Conservation (phyloP, 306 rosid species). For the Benincasa hispida region DNA sequence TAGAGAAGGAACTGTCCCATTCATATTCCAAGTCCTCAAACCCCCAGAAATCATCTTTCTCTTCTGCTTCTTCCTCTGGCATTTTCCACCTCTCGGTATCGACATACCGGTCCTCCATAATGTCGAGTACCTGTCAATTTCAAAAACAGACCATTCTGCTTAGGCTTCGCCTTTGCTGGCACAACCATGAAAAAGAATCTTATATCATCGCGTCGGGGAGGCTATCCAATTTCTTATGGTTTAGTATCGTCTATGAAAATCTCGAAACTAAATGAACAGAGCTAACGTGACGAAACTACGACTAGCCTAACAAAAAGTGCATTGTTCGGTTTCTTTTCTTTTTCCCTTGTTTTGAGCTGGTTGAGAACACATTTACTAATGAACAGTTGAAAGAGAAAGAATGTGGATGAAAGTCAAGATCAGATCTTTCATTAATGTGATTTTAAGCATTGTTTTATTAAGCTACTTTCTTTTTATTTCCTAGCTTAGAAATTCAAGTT, state of each 20-base stretch:
- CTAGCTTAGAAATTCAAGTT: background rate
- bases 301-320: background rate
- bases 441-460: background rate
- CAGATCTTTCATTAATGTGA: background rate
- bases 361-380: background rate
- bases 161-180: background rate
- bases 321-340: background rate
- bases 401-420: background rate
- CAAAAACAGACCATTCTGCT: background rate
- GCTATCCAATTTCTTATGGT: background rate
- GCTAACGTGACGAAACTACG: background rate
- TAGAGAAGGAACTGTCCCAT: slow-evolving; percentile 58
- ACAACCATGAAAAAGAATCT: background rate
- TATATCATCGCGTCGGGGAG: too few species aligned
- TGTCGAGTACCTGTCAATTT: slow-evolving; percentile 51
- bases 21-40: slow-evolving; percentile 84
- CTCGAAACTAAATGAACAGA: background rate
- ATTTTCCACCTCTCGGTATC: slow-evolving; percentile 71
- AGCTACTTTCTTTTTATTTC: background rate
- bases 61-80: slow-evolving; percentile 68
- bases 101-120: slow-evolving; percentile 52
- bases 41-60: slow-evolving; percentile 75
- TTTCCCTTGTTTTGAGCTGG: background rate
- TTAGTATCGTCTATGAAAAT: background rate
- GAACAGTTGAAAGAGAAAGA: background rate